Percentiles rank a stretch among this genome's conserved stretches.
These are phyloP conservation scores for Podaxis pistillaris DNA, from an alignment of 768 basidiomycete genomes.

Conservation along the genomic window DNA sequence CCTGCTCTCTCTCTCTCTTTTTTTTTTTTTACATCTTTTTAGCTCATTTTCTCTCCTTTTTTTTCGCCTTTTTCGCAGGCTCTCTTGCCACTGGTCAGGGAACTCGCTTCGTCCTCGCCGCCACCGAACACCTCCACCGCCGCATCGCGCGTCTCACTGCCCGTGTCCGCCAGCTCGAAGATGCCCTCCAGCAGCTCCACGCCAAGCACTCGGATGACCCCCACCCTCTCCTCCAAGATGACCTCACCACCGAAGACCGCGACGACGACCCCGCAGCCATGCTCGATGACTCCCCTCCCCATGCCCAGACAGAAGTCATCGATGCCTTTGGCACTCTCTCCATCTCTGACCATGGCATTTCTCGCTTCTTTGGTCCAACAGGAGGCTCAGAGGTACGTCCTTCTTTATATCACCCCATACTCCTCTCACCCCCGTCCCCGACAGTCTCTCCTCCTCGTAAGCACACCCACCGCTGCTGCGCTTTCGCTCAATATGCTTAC, in stretches of 20 bases:
- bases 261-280: slow-evolving; percentile 28
- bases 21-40: neutral
- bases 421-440: neutral
- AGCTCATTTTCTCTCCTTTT: neutral
- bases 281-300: slow-evolving; percentile 16
- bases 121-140: slow-evolving; percentile 63
- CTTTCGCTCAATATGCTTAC: slow-evolving; percentile 10
- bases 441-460: slow-evolving; percentile 27
- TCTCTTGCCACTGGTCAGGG: slow-evolving; percentile 80
- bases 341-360: slow-evolving; percentile 57
- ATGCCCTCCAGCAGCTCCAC: slow-evolving; percentile 53
- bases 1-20: slow-evolving; percentile 10
- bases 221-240: slow-evolving; percentile 60
- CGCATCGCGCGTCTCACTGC: slow-evolving; percentile 50
- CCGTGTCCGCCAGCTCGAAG: slow-evolving; percentile 60
- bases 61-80: slow-evolving; percentile 35
- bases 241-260: slow-evolving; percentile 38
- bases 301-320: slow-evolving; percentile 36
- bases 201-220: slow-evolving; percentile 48
- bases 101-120: slow-evolving; percentile 66
- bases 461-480: slow-evolving; percentile 17
- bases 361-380: slow-evolving; percentile 66
- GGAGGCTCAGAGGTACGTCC: slow-evolving; percentile 64
- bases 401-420: slow-evolving; percentile 1
- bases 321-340: slow-evolving; percentile 62